A percentile compares a stretch with the other conserved stretches of the same genome.
These are phyloP conservation scores for Lactarius vividus DNA, from an alignment of 768 basidiomycete species.

Conservation along the genomic window DNA sequence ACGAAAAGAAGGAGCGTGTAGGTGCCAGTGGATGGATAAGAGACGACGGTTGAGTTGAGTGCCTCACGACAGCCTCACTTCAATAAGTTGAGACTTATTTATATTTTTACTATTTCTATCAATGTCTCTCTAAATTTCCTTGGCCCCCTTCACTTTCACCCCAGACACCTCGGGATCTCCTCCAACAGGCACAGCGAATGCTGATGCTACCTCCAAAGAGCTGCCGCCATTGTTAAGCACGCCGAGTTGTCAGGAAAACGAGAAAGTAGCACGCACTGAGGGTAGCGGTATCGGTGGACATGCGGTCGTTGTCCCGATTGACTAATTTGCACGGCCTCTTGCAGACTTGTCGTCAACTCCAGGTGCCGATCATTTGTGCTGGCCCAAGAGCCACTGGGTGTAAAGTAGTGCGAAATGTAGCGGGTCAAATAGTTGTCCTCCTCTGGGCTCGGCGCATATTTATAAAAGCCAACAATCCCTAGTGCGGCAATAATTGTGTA, in stretches of 20 bases:
- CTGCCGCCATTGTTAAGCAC: conserved; percentile 3
- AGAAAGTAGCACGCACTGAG: conserved; percentile 49
- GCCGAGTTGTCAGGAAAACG: neutral
- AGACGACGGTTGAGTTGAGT: neutral
- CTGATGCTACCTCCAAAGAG: conserved; percentile 18
- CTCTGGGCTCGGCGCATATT: conserved; percentile 60
- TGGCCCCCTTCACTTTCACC: conserved; percentile 23
- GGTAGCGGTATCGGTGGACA: conserved; percentile 65
- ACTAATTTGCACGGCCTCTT: conserved; percentile 44
- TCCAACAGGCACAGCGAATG: conserved; percentile 26
- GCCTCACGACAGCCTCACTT: conserved; percentile 25
- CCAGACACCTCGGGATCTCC: conserved; percentile 25
- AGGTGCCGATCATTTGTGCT: conserved; percentile 57
- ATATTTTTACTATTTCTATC: neutral
- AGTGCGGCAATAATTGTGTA: conserved; percentile 54
- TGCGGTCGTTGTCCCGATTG: conserved; percentile 43
- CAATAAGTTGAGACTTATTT: neutral
- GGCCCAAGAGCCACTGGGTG: conserved; percentile 55
- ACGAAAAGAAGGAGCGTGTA: neutral
- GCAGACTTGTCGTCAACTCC: conserved; percentile 41
- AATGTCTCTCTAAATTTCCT: conserved; percentile 11
- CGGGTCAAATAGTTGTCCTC: conserved; percentile 64
- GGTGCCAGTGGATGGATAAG: neutral
- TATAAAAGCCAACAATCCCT: conserved; percentile 55
- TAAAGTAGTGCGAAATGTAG: conserved; percentile 59